Conservation (phyloP, 345 rosid species). For the Pistacia integerrima region DNA sequence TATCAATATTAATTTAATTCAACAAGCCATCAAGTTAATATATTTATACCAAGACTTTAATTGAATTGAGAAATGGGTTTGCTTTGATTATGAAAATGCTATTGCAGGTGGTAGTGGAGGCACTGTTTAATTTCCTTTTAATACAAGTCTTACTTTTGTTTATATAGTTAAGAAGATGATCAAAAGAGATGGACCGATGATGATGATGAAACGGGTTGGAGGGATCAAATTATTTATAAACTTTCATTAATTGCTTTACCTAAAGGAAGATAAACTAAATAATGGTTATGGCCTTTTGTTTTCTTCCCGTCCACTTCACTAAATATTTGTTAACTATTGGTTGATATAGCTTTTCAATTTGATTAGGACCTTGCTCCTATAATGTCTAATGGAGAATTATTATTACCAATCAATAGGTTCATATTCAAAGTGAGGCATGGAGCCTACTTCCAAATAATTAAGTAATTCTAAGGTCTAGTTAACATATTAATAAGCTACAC, state of each 20-base stretch:
- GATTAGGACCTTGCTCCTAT: not conserved
- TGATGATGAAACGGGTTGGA: not conserved
- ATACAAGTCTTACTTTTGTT: not conserved
- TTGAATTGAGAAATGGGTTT: not conserved
- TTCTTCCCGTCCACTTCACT: slow-evolving; percentile 18
- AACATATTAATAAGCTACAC: too few species aligned
- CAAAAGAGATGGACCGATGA: not conserved
- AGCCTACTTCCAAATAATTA: too few species aligned
- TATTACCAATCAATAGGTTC: not conserved
- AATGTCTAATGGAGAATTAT: not conserved
- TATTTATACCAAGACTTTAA: not conserved
- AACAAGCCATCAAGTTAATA: not conserved
- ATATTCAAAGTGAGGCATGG: too few species aligned
- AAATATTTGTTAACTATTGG: not conserved
- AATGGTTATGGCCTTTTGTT: not conserved
- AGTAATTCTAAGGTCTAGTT: too few species aligned
- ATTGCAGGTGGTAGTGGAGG: not conserved
- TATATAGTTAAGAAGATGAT: too few species aligned
- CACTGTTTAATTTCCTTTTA: not conserved
- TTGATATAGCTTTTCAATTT: not conserved
- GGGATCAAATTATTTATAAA: too few species aligned
- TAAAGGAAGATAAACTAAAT: not conserved
- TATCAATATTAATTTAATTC: not conserved
- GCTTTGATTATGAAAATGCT: too few species aligned
- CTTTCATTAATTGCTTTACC: not conserved